These are phyloP conservation scores for Chaetomium fimeti DNA, from an alignment of 495 filamentous ascomycete genomes.

Conservation along the genomic window DNA sequence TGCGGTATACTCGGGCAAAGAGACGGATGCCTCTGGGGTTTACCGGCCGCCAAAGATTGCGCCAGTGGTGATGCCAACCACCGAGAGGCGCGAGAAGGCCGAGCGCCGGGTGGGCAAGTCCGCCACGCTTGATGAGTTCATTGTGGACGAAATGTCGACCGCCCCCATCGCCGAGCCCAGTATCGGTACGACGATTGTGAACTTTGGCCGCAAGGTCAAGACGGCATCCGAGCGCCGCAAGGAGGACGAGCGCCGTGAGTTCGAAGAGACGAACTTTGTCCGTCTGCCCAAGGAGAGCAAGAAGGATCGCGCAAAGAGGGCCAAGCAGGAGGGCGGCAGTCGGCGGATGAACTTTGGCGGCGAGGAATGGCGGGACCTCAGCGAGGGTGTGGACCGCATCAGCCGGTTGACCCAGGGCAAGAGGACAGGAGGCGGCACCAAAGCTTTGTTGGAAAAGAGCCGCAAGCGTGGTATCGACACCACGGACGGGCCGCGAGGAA, in stretches of 20 bases:
- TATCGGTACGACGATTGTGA: conserved; percentile 77
- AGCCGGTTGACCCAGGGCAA: conserved; percentile 65
- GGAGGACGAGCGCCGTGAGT: conserved; percentile 70
- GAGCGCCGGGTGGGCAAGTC: conserved; percentile 63
- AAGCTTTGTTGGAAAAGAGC: conserved; percentile 70
- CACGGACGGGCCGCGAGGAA: conserved; percentile 56
- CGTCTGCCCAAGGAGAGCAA: conserved; percentile 78
- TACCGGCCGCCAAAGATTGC: conserved; percentile 85
- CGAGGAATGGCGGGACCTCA: conserved; percentile 79
- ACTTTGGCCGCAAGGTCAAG: conserved; percentile 69
- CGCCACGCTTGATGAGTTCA: conserved; percentile 79
- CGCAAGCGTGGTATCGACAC: conserved; percentile 65
- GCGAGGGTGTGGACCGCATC: conserved; percentile 75
- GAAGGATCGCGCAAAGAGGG: conserved; percentile 62
- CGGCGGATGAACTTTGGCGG: conserved; percentile 65
- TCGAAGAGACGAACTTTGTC: conserved; percentile 86
- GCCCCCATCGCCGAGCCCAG: conserved; percentile 76
- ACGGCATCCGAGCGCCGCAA: conserved; percentile 64
- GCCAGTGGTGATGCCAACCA: conserved; percentile 66
- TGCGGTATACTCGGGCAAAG: conserved; percentile 44
- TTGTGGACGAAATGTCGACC: conserved; percentile 72
- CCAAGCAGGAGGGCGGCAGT: conserved; percentile 43
- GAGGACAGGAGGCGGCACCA: conserved; percentile 51
- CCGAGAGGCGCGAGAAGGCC: conserved; percentile 55
- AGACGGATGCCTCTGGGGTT: conserved; percentile 54